Conservation (phyloP, 2,329 filamentous ascomycete species). For the Didymosphaeria variabile region DNA sequence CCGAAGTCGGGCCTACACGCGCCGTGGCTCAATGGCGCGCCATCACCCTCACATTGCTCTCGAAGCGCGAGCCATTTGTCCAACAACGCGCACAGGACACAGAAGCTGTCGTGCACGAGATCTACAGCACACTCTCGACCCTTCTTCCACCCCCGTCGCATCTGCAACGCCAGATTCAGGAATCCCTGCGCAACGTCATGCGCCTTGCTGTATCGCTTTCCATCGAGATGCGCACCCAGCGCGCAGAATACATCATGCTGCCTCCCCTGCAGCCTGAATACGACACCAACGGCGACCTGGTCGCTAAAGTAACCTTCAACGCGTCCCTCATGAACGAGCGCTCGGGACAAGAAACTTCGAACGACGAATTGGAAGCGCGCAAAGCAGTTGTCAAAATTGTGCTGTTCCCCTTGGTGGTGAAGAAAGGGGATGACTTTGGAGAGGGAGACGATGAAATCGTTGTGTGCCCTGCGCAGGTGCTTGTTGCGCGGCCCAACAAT, state of each 20-base stretch:
- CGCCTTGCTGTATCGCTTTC: constrained; percentile 87
- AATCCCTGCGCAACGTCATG: constrained; percentile 87
- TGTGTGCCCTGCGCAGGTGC: constrained; percentile 92
- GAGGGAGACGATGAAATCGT: constrained; percentile 93
- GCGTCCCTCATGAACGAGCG: constrained; percentile 94
- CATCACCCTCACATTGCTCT: constrained; percentile 88
- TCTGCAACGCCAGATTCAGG: constrained; percentile 80
- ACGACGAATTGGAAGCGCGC: constrained; percentile 81
- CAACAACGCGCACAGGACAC: constrained; percentile 88
- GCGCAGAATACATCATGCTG: constrained; percentile 98
- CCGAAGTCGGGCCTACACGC: constrained; percentile 83
- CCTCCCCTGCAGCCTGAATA: constrained; percentile 94
- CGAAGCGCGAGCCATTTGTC: constrained; percentile 80
- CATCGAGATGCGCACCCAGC: constrained; percentile 96
- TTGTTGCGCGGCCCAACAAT: constrained; percentile 68
- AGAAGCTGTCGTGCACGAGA: constrained; percentile 91
- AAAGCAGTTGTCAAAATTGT: constrained; percentile 87
- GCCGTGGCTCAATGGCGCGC: constrained; percentile 98
- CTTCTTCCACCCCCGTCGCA: constrained; percentile 88
- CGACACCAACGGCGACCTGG: constrained; percentile 88
- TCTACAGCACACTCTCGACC: constrained; percentile 82
- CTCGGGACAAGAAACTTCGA: constrained; percentile 73
- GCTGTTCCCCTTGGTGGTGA: constrained; percentile 94
- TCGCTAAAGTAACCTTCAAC: constrained; percentile 89
- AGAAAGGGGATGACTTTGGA: constrained; percentile 89